These are phyloP conservation scores for Quercus aquifolioides DNA, from an alignment of 306 rosid genomes.

Conservation along the genomic window DNA sequence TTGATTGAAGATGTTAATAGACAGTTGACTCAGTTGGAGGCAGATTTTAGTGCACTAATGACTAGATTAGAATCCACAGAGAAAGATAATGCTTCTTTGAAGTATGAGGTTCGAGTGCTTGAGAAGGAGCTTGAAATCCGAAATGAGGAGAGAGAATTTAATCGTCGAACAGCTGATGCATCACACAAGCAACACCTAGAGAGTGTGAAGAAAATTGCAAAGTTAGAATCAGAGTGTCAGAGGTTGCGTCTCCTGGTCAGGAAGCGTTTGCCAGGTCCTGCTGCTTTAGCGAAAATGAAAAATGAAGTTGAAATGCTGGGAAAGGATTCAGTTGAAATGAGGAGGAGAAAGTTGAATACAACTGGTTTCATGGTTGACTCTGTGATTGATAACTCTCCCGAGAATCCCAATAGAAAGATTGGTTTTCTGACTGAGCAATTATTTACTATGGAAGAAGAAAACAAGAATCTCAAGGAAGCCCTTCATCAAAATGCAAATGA, in stretches of 20 bases:
- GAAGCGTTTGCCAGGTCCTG: constrained; percentile 92
- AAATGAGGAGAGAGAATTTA: constrained; percentile 87
- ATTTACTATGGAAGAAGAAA: constrained; percentile 71
- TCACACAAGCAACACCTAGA: constrained; percentile 80
- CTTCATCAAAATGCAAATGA: constrained; percentile 59
- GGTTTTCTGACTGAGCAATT: constrained; percentile 50
- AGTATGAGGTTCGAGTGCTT: constrained; percentile 75
- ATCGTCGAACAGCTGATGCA: constrained; percentile 63
- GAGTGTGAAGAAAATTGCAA: constrained; percentile 65
- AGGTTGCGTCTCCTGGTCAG: constrained; percentile 74
- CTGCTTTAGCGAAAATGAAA: constrained; percentile 79
- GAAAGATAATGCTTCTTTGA: constrained; percentile 59
- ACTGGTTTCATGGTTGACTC: constrained; percentile 41
- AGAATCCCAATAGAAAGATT: constrained; percentile 42
- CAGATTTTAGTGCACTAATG: constrained; percentile 51
- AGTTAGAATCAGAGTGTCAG: constrained; percentile 93
- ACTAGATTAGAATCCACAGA: constrained; percentile 63
- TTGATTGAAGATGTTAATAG: constrained; percentile 61
- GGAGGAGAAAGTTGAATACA: constrained; percentile 50
- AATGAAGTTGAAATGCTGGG: constrained; percentile 83
- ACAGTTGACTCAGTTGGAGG: constrained; percentile 53
- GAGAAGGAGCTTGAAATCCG: constrained; percentile 92
- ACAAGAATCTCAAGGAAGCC: constrained; percentile 59
- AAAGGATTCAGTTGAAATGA: constrained; percentile 48
- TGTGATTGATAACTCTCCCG: constrained; percentile 46